phyloP scores from a whole-genome alignment of 1,139 yeast genomes.

The Hyphopichia fennica region DNA sequence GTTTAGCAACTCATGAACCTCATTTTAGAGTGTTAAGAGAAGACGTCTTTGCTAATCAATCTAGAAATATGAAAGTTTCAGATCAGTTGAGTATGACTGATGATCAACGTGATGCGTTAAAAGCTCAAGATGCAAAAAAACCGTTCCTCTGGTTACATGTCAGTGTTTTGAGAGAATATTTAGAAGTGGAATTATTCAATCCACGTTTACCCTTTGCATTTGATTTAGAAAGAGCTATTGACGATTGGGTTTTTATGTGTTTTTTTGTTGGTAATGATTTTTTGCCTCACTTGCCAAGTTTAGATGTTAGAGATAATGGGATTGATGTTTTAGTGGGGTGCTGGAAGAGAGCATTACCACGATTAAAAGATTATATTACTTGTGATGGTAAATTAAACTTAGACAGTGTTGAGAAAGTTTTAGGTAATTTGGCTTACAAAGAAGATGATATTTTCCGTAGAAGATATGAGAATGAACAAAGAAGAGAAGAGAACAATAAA shows the following conservation, averaged over 20 bases:
- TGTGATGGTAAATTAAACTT: constrained; percentile 84
- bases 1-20: constrained; percentile 95
- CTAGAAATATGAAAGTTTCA: constrained; percentile 46
- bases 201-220: constrained; percentile 72
- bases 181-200: constrained; percentile 75
- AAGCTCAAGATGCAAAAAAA: constrained; percentile 63
- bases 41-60: constrained; percentile 82
- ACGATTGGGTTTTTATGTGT: constrained; percentile 99
- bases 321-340: constrained; percentile 77
- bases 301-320: constrained; percentile 94
- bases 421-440: constrained; percentile 63
- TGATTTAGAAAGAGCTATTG: constrained; percentile 93
- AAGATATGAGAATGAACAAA: constrained; percentile 64
- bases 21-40: constrained; percentile 92
- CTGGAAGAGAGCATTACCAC: constrained; percentile 77
- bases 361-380: constrained; percentile 74
- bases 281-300: constrained; percentile 91
- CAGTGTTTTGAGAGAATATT: constrained; percentile 82
- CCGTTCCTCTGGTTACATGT: constrained; percentile 96
- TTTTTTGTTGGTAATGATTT: constrained; percentile 99
- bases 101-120: constrained; percentile 55
- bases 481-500: constrained; percentile 63
- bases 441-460: constrained; percentile 80
- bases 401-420: constrained; percentile 70
- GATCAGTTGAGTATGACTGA: constrained; percentile 61